These are phyloP conservation scores for Pythium pyrilobum DNA, from an alignment of 352 stramenopile species.

Conservation along the genomic window DNA sequence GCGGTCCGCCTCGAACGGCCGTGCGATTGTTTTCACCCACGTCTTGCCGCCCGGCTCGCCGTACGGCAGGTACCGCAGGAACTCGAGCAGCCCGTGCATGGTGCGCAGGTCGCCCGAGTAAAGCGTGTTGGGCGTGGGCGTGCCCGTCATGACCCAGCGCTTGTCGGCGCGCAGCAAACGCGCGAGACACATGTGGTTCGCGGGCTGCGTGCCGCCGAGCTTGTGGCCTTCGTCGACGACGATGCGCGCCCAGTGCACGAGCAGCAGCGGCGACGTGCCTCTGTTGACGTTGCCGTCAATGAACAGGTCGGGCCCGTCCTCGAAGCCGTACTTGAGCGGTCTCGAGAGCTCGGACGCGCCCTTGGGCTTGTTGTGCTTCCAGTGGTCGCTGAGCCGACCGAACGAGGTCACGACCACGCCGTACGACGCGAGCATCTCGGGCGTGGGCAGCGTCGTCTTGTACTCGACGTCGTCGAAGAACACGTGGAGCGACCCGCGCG, in stretches of 20 bases:
- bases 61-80: slow-evolving; percentile 85
- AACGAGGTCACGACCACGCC: slow-evolving; percentile 72
- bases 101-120: slow-evolving; percentile 79
- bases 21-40: slow-evolving; percentile 62
- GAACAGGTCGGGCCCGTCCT: slow-evolving; percentile 33
- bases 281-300: slow-evolving; percentile 40
- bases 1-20: slow-evolving; percentile 53
- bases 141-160: slow-evolving; percentile 96
- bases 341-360: slow-evolving; percentile 50
- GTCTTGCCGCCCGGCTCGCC: slow-evolving; percentile 57
- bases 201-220: slow-evolving; percentile 54
- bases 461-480: slow-evolving; percentile 1
- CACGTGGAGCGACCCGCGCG: not conserved
- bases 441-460: slow-evolving; percentile 31
- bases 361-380: slow-evolving; percentile 44
- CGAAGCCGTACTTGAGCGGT: slow-evolving; percentile 65
- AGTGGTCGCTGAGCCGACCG: slow-evolving; percentile 44
- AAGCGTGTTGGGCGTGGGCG: slow-evolving; percentile 87
- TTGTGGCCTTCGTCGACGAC: slow-evolving; percentile 96
- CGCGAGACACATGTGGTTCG: slow-evolving; percentile 74
- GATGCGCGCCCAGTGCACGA: slow-evolving; percentile 79
- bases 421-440: slow-evolving; percentile 35
- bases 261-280: slow-evolving; percentile 44
- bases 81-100: slow-evolving; percentile 86
- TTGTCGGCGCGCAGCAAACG: slow-evolving; percentile 68